Base-by-base conservation (phyloP, 2,329 filamentous ascomycete genomes). In the Scedosporium apiospermum region DNA sequence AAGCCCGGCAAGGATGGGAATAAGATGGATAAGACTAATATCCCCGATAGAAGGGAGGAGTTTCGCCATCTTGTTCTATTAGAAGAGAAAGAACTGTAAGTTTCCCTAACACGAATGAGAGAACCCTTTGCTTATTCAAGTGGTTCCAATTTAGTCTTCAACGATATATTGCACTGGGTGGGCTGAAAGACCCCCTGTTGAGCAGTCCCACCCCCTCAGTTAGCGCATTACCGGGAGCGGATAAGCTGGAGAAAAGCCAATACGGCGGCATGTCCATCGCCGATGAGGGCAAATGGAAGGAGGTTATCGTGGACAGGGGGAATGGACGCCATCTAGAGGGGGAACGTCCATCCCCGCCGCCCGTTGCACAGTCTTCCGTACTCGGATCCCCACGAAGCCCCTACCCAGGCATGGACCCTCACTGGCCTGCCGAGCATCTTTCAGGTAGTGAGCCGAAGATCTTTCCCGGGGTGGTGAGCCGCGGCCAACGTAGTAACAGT, bases 1-100 rank as follows among this genome's bases (percentile, higher is more conserved):
- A 77, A 88, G 46, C 89, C 90, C 0, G 95, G 95, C 2, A 88
- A 90, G 44, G 81, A 83, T 62, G 95, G 95, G 14, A 99, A 99
- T 67, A 88, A 88, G 66, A 95, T 98, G 83, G 89, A 89, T 60
- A 97, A 98, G 77, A 96, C 91, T 64, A 99, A 99, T 71, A 91
- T 99, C 6, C 95, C 95, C 3, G 91, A 97, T 73, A 89, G 96
- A 65, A 84, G 95, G 62, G 91, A 96, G 72, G 90, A 91, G 58
- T 99, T 96, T 72, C 82, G 95, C 63, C 86, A 96, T 69, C 89
- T 96, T 69, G 98, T 93, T 0, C 79, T 96, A 69, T 76, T 88
- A 62, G 89, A 93, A 69, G 95, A 99, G 75, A 81, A 90, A 68
- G 83, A 87, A 60, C 89, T 98, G 93, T 93, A 78, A 81, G 86